phyloP scores from a whole-genome alignment of 352 stramenopile species.

The Phytophthora pseudosyringae region DNA sequence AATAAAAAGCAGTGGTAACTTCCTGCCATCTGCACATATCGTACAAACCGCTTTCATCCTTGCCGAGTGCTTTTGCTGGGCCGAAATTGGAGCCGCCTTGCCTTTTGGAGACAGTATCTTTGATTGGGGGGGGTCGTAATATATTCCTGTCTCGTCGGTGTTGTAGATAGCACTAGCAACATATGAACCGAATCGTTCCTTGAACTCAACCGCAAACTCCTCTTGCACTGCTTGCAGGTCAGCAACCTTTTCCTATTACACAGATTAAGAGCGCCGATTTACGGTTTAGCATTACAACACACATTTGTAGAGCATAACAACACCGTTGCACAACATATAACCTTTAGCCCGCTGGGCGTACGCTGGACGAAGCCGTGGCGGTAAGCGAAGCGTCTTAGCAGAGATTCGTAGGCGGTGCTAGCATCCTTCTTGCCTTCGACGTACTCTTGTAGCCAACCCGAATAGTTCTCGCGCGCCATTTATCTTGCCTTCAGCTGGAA shows the following conservation, averaged over 20 bases:
- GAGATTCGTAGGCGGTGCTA: conserved; percentile 3
- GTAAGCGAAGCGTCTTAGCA: conserved; percentile 20
- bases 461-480: conserved; percentile 5
- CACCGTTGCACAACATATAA: neutral
- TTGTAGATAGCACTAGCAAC: conserved; percentile 10
- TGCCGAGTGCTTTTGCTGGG: conserved; percentile 22
- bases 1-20: conserved; percentile 20
- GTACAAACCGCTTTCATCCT: conserved; percentile 20
- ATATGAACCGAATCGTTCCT: conserved; percentile 4
- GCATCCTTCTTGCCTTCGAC: conserved; percentile 4
- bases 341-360: conserved; percentile 8
- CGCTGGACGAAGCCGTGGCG: conserved; percentile 20
- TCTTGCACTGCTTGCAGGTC: conserved; percentile 5
- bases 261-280: neutral
- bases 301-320: neutral
- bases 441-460: conserved; percentile 5
- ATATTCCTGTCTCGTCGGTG: conserved; percentile 13
- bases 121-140: conserved; percentile 1
- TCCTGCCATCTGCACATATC: conserved; percentile 3
- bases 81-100: conserved; percentile 7
- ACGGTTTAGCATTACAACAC: neutral
- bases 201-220: conserved; percentile 15
- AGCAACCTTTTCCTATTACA: conserved; percentile 13
- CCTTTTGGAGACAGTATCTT: conserved; percentile 15
- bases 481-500: neutral